Base-by-base conservation (phyloP, 441 rosid genomes). In the Populus hybrid region DNA sequence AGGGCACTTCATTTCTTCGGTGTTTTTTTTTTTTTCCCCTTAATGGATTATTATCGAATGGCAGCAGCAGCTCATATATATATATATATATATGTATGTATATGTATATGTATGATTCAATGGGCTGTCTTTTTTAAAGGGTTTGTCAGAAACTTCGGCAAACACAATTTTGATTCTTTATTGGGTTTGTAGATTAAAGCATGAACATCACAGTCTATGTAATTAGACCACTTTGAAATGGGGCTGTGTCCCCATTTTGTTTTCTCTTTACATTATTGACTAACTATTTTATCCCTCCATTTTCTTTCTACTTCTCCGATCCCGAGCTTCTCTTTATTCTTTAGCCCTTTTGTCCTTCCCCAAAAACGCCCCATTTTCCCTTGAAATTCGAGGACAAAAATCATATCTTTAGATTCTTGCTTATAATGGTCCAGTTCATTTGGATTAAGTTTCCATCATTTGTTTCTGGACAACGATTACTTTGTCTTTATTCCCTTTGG, bases 231-330 rank as follows among this genome's bases (percentile, higher is more conserved):
- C 83, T 84, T 81, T 79, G 53, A 75, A 71, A 69, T 30, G 72
- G 68, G 24, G 30, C 57, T 18, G 53, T 85, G 82, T 75, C 84
- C 72, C 79, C 65, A 46, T 71, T 71, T 59, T 61, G 34, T 24
- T 78, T 74, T 78, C 59, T 71, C 67, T 81, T 81, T 77, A 72
- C 71, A 83, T 82, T 66, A 85, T 82, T 81, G 86, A 83, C 79
- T 83, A 75, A 46, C 57, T 70, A 36, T 9, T 23, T 65, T 74
- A 67, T 70, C 21, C 24, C 23, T 34, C 65, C 36, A 71, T 63
- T 9, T 68, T 11, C 14, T 19, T 76, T 23, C 34, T n/a, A 77
- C 78, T 82, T 87, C 89, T 88, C 91, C 87, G 87, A 91, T 91
- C 97, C 94, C 92, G 86, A 88, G 87, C 73, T 73, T 7, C 36